These are phyloP conservation scores for Paraconiothyrium sp. DNA, from an alignment of 2,329 filamentous ascomycete genomes.

Conservation along the genomic window DNA sequence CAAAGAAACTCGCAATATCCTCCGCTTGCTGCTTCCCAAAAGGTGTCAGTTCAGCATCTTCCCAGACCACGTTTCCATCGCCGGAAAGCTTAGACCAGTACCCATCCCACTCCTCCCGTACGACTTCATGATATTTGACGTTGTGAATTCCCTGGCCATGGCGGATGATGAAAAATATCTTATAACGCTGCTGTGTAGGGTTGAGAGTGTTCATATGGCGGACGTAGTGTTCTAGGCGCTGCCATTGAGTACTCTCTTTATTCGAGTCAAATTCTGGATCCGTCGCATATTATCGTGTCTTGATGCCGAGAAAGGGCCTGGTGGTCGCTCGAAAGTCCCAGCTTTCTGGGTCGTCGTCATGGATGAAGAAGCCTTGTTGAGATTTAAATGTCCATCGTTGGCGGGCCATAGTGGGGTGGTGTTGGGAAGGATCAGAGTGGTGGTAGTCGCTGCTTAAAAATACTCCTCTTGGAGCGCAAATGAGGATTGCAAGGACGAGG, in stretches of 20 bases:
- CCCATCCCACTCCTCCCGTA: conserved; percentile 72
- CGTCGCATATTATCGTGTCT: conserved; percentile 66
- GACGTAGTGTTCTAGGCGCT: conserved; percentile 67
- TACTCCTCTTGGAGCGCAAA: not conserved
- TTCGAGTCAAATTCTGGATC: conserved; percentile 54
- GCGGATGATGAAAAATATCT: conserved; percentile 70
- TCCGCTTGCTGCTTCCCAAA: conserved; percentile 64
- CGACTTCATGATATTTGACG: conserved; percentile 69
- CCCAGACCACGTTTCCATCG: conserved; percentile 67
- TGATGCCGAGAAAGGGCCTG: conserved; percentile 61
- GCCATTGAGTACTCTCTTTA: conserved; percentile 63
- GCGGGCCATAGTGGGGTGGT: not conserved
- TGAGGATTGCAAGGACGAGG: not conserved
- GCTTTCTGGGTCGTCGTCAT: conserved; percentile 26
- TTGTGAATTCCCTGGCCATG: conserved; percentile 73
- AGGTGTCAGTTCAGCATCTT: conserved; percentile 68
- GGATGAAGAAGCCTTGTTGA: conserved; percentile 26
- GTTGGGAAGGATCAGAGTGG: not conserved
- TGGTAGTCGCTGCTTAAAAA: not conserved
- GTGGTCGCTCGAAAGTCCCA: conserved; percentile 30
- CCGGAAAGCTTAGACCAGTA: conserved; percentile 71
- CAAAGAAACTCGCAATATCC: conserved; percentile 59
- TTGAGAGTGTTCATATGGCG: conserved; percentile 59
- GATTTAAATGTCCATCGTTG: conserved; percentile 21
- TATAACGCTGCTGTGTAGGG: conserved; percentile 62